phyloP scores from a whole-genome alignment of 306 rosid genomes.

The Nissolia schottii region DNA sequence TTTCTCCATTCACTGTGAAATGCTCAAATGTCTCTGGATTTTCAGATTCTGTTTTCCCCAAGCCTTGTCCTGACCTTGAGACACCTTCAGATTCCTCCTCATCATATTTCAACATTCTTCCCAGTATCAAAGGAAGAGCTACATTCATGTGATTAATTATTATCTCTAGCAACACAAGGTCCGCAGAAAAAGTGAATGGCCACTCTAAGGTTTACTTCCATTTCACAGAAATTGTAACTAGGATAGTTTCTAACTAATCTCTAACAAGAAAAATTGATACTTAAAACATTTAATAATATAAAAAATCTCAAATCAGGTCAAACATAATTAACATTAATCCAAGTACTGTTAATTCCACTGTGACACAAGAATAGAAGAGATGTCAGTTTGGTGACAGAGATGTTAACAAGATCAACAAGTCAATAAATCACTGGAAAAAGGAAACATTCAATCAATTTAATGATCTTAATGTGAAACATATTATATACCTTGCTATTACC shows the following conservation, averaged over 20 bases:
- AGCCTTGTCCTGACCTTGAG: slow-evolving; percentile 63
- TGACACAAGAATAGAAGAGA: background rate
- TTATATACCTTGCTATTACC: slow-evolving; percentile 88
- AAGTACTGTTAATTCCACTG: background rate
- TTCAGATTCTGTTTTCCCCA: slow-evolving; percentile 66
- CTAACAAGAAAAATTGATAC: background rate
- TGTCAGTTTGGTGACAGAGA: background rate
- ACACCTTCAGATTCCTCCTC: slow-evolving; percentile 43
- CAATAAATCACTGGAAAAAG: background rate
- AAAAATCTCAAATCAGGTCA: background rate
- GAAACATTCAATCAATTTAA: background rate
- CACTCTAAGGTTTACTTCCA: background rate
- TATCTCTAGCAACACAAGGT: slow-evolving; percentile 21
- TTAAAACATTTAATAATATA: background rate
- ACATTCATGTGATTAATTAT: slow-evolving; percentile 41
- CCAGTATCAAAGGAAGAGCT: slow-evolving; percentile 30
- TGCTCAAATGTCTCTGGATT: slow-evolving; percentile 76
- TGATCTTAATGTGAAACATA: background rate
- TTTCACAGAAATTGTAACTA: background rate
- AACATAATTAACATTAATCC: background rate
- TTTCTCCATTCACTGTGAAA: slow-evolving; percentile 56
- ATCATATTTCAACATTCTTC: slow-evolving; percentile 42
- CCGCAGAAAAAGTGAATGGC: slow-evolving; percentile 26
- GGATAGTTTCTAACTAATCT: background rate
- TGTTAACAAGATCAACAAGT: background rate